These are phyloP conservation scores for Fusarium sarcochroum DNA, from an alignment of 2,329 filamentous ascomycete genomes.

Conservation along the genomic window DNA sequence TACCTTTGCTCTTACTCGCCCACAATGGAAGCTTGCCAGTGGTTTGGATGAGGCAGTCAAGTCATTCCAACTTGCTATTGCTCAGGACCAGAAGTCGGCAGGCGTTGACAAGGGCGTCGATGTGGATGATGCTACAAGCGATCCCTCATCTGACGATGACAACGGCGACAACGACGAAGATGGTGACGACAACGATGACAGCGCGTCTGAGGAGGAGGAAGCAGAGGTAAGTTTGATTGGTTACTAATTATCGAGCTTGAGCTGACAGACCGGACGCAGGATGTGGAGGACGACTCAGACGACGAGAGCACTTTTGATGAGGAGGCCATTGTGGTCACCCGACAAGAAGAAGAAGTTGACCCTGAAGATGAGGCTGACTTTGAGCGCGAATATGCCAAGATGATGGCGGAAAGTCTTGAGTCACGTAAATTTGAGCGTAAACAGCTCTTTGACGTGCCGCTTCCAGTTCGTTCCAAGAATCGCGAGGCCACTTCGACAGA, in stretches of 20 bases:
- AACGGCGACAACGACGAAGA: slow-evolving; percentile 77
- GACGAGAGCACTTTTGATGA: slow-evolving; percentile 80
- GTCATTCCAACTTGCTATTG: slow-evolving; percentile 88
- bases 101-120: slow-evolving; percentile 79
- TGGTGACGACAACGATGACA: slow-evolving; percentile 72
- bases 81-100: slow-evolving; percentile 87
- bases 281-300: slow-evolving; percentile 64
- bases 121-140: slow-evolving; percentile 79
- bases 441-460: slow-evolving; percentile 92
- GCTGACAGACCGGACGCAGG: slow-evolving; percentile 53
- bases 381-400: slow-evolving; percentile 96
- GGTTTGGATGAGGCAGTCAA: slow-evolving; percentile 86
- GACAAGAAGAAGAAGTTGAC: slow-evolving; percentile 90
- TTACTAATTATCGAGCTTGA: neutral
- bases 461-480: slow-evolving; percentile 84
- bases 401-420: slow-evolving; percentile 98
- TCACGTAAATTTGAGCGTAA: slow-evolving; percentile 97
- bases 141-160: slow-evolving; percentile 82
- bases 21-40: slow-evolving; percentile 90
- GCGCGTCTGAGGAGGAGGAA: slow-evolving; percentile 72
- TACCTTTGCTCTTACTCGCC: slow-evolving; percentile 85
- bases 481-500: slow-evolving; percentile 66
- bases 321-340: slow-evolving; percentile 91
- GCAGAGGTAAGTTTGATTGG: slow-evolving; percentile 61
- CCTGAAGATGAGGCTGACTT: slow-evolving; percentile 97